phyloP scores from a whole-genome alignment of 2,329 filamentous ascomycete genomes.

The Epichloe gansuensis region DNA sequence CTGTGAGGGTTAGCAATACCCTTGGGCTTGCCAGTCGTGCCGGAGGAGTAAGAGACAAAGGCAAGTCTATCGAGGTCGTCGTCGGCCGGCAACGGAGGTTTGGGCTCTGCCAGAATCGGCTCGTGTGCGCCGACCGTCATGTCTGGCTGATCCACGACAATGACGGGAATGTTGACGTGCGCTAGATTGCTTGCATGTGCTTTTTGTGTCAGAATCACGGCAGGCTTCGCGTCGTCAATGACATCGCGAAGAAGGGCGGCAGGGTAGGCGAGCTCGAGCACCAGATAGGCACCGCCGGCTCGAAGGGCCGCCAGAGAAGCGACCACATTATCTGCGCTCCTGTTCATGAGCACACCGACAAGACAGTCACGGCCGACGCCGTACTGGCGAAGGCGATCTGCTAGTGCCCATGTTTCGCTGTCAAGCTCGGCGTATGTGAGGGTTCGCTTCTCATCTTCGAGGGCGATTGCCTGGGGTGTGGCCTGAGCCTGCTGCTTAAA shows the following conservation, averaged over 20 bases:
- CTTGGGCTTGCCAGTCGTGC: constrained; percentile 68
- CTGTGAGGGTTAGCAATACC: constrained; percentile 69
- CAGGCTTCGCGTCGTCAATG: constrained; percentile 60
- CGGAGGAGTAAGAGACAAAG: constrained; percentile 72
- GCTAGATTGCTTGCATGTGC: constrained; percentile 52
- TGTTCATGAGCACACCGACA: constrained; percentile 62
- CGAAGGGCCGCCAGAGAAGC: constrained; percentile 65
- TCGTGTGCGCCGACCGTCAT: constrained; percentile 14
- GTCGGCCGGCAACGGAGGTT: constrained; percentile 42
- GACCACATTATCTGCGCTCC: constrained; percentile 68
- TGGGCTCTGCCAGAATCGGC: constrained; percentile 19
- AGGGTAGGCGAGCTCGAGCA: constrained; percentile 69
- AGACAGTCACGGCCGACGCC: constrained; percentile 61
- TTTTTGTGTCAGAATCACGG: constrained; percentile 55
- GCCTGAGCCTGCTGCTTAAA: constrained; percentile 55
- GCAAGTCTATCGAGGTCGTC: constrained; percentile 61
- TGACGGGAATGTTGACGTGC: constrained; percentile 44
- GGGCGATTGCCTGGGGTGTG: constrained; percentile 55
- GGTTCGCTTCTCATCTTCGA: constrained; percentile 54
- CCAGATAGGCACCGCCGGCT: constrained; percentile 67
- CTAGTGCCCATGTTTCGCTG: constrained; percentile 49
- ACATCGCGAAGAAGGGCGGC: constrained; percentile 62
- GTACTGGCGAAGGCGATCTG: constrained; percentile 48
- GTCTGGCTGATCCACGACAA: constrained; percentile 45
- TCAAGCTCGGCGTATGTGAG: constrained; percentile 67